phyloP scores from a whole-genome alignment of 805 yeast species.

The Candida caryicola region DNA sequence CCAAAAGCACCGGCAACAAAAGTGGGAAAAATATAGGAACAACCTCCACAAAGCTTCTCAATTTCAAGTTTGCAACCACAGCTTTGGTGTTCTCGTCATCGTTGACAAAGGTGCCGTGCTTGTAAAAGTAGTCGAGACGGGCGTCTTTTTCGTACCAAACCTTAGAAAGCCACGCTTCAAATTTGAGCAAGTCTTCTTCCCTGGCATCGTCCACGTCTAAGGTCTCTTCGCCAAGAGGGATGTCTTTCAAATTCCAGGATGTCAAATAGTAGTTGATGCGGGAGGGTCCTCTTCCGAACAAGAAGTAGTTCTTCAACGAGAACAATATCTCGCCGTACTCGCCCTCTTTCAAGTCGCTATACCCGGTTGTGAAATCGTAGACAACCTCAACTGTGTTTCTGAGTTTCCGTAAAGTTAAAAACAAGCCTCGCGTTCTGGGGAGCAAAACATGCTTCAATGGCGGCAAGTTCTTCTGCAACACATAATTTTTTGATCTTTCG shows the following conservation, averaged over 20 bases:
- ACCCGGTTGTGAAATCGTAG: constrained; percentile 83
- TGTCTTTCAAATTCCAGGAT: constrained; percentile 53
- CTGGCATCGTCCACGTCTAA: constrained; percentile 42
- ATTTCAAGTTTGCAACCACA: constrained; percentile 24
- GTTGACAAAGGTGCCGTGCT: constrained; percentile 49
- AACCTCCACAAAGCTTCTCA: constrained; percentile 18
- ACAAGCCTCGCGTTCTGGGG: constrained; percentile 83
- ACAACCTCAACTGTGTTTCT: constrained; percentile 52
- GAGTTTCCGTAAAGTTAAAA: constrained; percentile 59
- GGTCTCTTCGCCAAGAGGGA: constrained; percentile 52
- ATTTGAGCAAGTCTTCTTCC: constrained; percentile 44
- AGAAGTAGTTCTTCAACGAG: constrained; percentile 59
- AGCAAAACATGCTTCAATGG: constrained; percentile 62
- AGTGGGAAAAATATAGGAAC: constrained; percentile 9
- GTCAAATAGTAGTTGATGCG: constrained; percentile 63
- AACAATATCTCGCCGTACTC: constrained; percentile 78
- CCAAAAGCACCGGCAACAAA: neutral
- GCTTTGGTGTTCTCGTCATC: constrained; percentile 10
- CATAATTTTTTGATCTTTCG: constrained; percentile 54
- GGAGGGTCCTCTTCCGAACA: constrained; percentile 71
- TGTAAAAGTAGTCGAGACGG: constrained; percentile 59
- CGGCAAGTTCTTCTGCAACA: constrained; percentile 47
- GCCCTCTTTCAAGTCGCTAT: constrained; percentile 60
- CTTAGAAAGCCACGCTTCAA: constrained; percentile 72
- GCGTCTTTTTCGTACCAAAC: constrained; percentile 80